These are phyloP conservation scores for Schizopora paradoxa DNA, from an alignment of 1,284 basidiomycete genomes.

Conservation along the genomic window DNA sequence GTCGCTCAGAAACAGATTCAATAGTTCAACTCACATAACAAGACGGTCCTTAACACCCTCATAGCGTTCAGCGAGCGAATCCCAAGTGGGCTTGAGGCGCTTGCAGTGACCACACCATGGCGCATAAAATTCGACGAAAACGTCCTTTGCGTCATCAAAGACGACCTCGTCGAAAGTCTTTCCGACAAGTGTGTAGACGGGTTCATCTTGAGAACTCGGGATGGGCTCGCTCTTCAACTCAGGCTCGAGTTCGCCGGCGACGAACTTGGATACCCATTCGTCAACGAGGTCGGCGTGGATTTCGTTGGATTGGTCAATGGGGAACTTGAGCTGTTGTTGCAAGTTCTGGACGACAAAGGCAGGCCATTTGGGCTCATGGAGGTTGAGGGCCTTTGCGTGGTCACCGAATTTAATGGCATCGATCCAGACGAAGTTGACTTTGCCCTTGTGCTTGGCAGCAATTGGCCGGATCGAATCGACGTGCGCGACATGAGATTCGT, in stretches of 20 bases:
- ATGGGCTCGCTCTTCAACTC: slow-evolving; percentile 89
- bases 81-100: slow-evolving; percentile 93
- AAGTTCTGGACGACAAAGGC: slow-evolving; percentile 92
- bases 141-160: slow-evolving; percentile 86
- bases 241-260: slow-evolving; percentile 73
- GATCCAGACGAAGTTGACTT: slow-evolving; percentile 98
- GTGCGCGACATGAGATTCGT: slow-evolving; percentile 60
- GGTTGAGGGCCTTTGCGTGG: slow-evolving; percentile 93
- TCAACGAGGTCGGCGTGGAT: slow-evolving; percentile 53
- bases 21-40: slow-evolving; percentile 64
- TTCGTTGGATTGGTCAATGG: slow-evolving; percentile 67
- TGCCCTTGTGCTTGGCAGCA: slow-evolving; percentile 78
- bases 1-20: too few species aligned
- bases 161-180: slow-evolving; percentile 88
- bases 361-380: slow-evolving; percentile 83
- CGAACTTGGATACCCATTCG: slow-evolving; percentile 62
- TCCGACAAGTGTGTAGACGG: slow-evolving; percentile 82
- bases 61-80: slow-evolving; percentile 86
- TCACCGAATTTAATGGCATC: slow-evolving; percentile 94
- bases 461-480: slow-evolving; percentile 71
- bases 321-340: slow-evolving; percentile 83
- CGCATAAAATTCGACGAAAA: slow-evolving; percentile 97
- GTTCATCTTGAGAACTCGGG: slow-evolving; percentile 79
- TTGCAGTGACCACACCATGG: slow-evolving; percentile 98
- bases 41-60: slow-evolving; percentile 72